These are phyloP conservation scores for Theobroma cacao DNA, from an alignment of 345 rosid genomes.

Conservation along the genomic window DNA sequence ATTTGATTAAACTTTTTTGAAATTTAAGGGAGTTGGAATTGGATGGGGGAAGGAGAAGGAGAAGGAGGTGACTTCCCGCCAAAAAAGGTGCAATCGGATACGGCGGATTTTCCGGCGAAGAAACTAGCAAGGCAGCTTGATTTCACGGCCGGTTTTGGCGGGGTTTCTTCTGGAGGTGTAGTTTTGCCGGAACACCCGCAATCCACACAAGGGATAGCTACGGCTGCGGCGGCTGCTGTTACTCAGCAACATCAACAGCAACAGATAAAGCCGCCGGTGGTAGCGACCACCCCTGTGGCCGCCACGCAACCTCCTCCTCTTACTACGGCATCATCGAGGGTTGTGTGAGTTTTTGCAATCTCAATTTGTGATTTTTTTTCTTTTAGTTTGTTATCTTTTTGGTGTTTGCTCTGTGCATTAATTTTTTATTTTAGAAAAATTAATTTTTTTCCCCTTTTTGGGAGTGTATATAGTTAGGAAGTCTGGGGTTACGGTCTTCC, in stretches of 20 bases:
- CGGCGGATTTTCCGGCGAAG: constrained; percentile 47
- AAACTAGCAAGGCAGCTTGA: constrained; percentile 92
- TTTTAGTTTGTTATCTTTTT: neutral
- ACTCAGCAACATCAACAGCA: constrained; percentile 17
- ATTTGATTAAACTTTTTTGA: constrained; percentile 4
- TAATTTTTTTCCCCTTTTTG: neutral
- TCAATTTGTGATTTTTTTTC: neutral
- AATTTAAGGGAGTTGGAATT: constrained; percentile 28
- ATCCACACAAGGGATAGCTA: constrained; percentile 15
- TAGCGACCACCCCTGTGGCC: constrained; percentile 26
- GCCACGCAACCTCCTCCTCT: constrained; percentile 31
- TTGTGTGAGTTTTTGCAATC: constrained; percentile 48
- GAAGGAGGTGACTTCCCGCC: constrained; percentile 74
- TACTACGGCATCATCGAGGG: constrained; percentile 37
- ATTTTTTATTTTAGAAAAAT: neutral
- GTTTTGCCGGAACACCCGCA: constrained; percentile 56
- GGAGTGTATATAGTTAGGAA: constrained; percentile 1
- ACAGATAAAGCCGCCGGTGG: constrained; percentile 14
- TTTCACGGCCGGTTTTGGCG: constrained; percentile 59
- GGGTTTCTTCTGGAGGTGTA: constrained; percentile 28
- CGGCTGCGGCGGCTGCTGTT: constrained; percentile 10
- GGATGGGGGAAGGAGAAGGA: constrained; percentile 74
- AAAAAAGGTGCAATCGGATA: constrained; percentile 49
- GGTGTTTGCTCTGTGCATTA: neutral
- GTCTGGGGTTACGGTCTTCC: neutral